Evolutionary conservation across 331 rosid species (phyloP).

Genomic region (Acacia pycnantha): DNA sequence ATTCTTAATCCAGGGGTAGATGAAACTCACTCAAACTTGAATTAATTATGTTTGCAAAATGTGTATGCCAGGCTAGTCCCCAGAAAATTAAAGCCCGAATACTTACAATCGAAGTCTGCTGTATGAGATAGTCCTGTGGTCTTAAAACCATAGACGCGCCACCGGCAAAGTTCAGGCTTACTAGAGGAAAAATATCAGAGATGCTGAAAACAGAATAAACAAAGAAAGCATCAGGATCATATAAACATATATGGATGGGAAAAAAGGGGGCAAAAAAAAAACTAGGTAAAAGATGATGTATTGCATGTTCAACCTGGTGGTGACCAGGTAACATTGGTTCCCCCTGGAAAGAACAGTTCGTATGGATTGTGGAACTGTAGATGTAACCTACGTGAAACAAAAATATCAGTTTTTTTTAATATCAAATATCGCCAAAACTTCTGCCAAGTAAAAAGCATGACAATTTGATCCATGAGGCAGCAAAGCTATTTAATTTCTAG

Average conservation of each 20-base stretch:
- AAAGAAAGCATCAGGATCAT: slow-evolving; percentile 23
- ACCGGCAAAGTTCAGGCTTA: slow-evolving; percentile 83
- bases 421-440: slow-evolving; percentile 18
- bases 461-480: slow-evolving; percentile 10
- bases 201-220: slow-evolving; percentile 49
- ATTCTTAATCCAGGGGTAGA: slow-evolving; percentile 19
- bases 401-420: background rate
- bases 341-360: slow-evolving; percentile 59
- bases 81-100: slow-evolving; percentile 18
- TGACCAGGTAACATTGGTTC: slow-evolving; percentile 68
- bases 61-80: slow-evolving; percentile 8
- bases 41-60: slow-evolving; percentile 13
- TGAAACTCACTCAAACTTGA: slow-evolving; percentile 26
- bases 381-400: slow-evolving; percentile 53
- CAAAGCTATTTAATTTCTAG: slow-evolving; percentile 10
- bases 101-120: slow-evolving; percentile 81
- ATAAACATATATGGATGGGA: background rate
- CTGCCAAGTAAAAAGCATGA: slow-evolving; percentile 16
- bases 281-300: background rate
- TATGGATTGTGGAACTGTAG: slow-evolving; percentile 61
- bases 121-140: slow-evolving; percentile 92
- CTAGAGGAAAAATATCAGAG: slow-evolving; percentile 80
- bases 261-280: background rate
- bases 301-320: slow-evolving; percentile 53
- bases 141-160: slow-evolving; percentile 73